phyloP scores from a whole-genome alignment of 2,329 filamentous ascomycete species.

The Curvularia sp. region DNA sequence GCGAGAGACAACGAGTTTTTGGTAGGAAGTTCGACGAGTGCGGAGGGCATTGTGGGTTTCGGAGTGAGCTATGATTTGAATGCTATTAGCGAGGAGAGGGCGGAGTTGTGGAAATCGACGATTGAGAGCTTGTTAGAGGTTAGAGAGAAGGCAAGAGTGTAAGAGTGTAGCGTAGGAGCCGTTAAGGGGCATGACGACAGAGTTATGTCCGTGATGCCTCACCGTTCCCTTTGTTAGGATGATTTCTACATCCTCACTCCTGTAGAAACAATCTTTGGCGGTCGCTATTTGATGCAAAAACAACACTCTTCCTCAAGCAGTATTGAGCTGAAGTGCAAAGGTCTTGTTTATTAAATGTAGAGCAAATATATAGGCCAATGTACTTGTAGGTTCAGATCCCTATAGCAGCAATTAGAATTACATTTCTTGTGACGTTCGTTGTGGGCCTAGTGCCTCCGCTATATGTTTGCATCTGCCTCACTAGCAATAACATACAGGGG shows the following conservation, averaged over 20 bases:
- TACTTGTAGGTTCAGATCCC: not conserved
- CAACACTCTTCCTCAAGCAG: not conserved
- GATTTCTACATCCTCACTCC: not conserved
- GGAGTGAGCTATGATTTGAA: constrained; percentile 54
- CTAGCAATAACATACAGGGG: not conserved
- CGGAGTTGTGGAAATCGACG: constrained; percentile 41
- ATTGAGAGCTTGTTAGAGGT: constrained; percentile 44
- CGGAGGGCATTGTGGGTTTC: constrained; percentile 46
- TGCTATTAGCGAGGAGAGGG: constrained; percentile 45
- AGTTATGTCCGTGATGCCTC: not conserved
- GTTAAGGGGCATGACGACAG: not conserved
- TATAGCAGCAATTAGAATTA: not conserved
- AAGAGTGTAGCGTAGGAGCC: not conserved
- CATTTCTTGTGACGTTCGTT: not conserved
- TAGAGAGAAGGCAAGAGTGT: constrained; percentile 27
- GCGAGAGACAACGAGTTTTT: constrained; percentile 58
- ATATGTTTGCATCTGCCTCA: not conserved
- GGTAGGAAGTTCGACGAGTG: constrained; percentile 52
- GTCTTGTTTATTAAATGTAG: not conserved
- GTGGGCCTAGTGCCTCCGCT: not conserved
- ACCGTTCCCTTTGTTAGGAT: not conserved
- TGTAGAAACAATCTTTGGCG: not conserved
- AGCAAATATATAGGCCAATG: not conserved
- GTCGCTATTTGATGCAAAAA: not conserved
- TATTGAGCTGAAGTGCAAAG: not conserved